These are phyloP conservation scores for Sapria himalayana DNA, from an alignment of 345 rosid genomes.

Conservation along the genomic window DNA sequence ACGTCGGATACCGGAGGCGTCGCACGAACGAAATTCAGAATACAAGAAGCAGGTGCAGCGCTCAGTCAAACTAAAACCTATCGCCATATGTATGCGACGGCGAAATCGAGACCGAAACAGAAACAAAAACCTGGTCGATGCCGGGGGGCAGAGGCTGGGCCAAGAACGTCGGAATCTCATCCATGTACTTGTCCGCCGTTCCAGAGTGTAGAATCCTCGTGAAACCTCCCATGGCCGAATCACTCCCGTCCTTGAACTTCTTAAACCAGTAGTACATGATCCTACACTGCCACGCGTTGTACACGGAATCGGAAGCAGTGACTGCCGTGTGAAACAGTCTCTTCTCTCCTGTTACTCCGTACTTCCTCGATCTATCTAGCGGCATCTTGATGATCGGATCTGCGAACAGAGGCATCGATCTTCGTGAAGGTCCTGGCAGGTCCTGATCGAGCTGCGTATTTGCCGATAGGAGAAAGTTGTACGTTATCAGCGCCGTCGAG, in stretches of 20 bases:
- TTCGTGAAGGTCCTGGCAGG: conserved; percentile 46
- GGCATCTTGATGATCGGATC: conserved; percentile 78
- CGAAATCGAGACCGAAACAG: too few species aligned
- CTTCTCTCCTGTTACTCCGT: conserved; percentile 10
- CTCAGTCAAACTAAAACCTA: too few species aligned
- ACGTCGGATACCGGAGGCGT: too few species aligned
- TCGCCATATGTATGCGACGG: too few species aligned
- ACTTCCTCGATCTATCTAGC: conserved; percentile 21
- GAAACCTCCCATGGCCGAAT: conserved; percentile 80
- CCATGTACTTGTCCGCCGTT: conserved; percentile 59
- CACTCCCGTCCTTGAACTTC: conserved; percentile 34
- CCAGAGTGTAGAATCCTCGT: conserved; percentile 95
- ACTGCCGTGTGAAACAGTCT: conserved; percentile 92
- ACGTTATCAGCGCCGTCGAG: conserved; percentile 78
- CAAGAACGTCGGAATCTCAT: conserved; percentile 92
- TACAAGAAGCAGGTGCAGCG: too few species aligned
- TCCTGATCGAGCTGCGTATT: conserved; percentile 74
- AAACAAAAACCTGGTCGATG: conserved; percentile 54
- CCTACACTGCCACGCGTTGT: conserved; percentile 96
- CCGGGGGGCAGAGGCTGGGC: conserved; percentile 90
- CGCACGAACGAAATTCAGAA: too few species aligned
- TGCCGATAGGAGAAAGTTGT: conserved; percentile 91
- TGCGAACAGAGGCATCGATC: conserved; percentile 14
- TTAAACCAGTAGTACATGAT: conserved; percentile 97
- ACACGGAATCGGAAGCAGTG: conserved; percentile 83